A percentile compares a stretch with the other conserved stretches of the same genome.
Conservation (phyloP, 345 rosid species). For the Carallia pectinifolia region DNA sequence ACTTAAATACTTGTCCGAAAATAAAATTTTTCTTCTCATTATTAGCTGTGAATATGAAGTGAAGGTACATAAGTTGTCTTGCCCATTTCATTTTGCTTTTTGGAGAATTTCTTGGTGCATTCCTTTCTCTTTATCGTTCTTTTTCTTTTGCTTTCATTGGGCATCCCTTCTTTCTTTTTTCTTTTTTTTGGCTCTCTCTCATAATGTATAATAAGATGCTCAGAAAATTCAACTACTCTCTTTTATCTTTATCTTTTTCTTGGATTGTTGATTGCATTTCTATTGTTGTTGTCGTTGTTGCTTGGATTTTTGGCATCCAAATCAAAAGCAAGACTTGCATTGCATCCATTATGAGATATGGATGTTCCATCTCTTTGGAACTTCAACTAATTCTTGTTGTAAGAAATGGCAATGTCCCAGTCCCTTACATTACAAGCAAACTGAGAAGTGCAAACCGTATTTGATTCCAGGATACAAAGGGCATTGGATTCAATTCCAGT, state of each 20-base stretch:
- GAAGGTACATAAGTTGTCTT: no score
- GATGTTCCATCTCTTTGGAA: no score
- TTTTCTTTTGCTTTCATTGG: neutral
- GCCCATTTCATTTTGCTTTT: neutral
- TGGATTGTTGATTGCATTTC: no score
- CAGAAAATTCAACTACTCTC: neutral
- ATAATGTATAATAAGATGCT: conserved; percentile 8
- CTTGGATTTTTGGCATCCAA: neutral
- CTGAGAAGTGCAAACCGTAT: neutral
- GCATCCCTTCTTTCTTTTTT: neutral
- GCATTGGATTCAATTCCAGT: conserved; percentile 15
- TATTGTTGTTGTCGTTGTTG: no score
- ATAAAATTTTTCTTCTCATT: no score
- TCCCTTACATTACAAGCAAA: no score
- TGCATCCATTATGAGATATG: no score
- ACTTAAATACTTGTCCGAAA: no score
- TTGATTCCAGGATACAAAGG: neutral
- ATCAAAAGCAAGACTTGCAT: neutral
- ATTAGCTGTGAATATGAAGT: no score
- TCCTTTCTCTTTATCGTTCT: neutral
- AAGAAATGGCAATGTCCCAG: no score
- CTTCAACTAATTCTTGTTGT: no score
- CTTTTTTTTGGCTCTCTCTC: neutral
- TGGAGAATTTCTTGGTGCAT: no score
- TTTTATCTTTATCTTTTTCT: neutral